Evolutionary conservation across 768 basidiomycete species (phyloP).

Genomic region (Boletus rex-veris): DNA sequence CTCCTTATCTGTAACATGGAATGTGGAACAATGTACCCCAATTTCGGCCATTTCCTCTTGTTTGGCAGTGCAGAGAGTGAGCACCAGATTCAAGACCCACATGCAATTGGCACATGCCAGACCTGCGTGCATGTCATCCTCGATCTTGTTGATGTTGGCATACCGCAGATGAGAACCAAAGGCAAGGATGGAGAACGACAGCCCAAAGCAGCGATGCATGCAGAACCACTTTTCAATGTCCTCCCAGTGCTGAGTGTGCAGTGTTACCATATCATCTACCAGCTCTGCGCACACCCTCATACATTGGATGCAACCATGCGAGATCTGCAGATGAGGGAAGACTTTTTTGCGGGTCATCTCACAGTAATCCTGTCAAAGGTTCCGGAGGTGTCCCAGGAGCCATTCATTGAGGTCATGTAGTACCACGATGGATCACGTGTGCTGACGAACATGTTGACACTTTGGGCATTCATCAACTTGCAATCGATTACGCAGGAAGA

Average conservation of each 20-base stretch:
- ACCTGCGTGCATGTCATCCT: too few relatives aligned
- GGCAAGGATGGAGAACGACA: too few relatives aligned
- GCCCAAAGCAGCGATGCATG: too few relatives aligned
- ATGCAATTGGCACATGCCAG: too few relatives aligned
- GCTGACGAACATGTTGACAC: constrained; percentile 59
- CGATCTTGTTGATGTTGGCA: too few relatives aligned
- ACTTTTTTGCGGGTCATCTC: constrained; percentile 88
- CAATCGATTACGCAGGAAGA: too few relatives aligned
- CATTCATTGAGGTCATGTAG: constrained; percentile 52
- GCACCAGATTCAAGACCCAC: too few relatives aligned
- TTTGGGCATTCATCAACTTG: constrained; percentile 75
- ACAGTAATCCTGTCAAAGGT: constrained; percentile 65
- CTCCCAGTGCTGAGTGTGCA: constrained; percentile 82
- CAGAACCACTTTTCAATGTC: too few relatives aligned
- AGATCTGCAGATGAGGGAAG: constrained; percentile 82
- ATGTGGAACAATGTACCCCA: constrained; percentile 63
- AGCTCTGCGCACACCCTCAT: constrained; percentile 81
- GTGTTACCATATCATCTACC: constrained; percentile 79
- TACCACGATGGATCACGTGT: constrained; percentile 73
- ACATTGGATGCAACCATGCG: constrained; percentile 81
- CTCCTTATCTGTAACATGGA: constrained; percentile 76
- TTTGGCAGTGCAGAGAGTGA: constrained; percentile 60
- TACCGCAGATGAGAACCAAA: too few relatives aligned
- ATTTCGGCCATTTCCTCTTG: constrained; percentile 83
- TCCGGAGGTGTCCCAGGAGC: constrained; percentile 47